A percentile compares a stretch with the other conserved stretches of the same genome.
These are phyloP conservation scores for Paxillus involutus DNA, from an alignment of 768 basidiomycete genomes.

Conservation along the genomic window DNA sequence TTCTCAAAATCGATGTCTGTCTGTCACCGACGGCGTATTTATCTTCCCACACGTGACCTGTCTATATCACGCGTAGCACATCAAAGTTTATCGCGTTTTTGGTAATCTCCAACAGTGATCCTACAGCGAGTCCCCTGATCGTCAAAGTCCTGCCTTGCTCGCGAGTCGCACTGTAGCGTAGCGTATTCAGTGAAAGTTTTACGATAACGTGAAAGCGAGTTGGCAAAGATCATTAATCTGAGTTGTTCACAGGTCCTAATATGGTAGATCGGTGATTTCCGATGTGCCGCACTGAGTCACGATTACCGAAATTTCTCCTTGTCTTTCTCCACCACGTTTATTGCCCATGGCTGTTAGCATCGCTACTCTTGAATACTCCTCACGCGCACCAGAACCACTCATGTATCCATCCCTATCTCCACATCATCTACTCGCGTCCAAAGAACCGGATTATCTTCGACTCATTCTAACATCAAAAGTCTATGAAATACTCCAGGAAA, in stretches of 20 bases:
- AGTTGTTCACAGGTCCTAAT: too few species aligned
- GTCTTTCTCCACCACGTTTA: not conserved
- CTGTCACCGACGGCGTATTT: constrained; percentile 3
- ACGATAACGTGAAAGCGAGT: too few species aligned
- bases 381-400: constrained; percentile 64
- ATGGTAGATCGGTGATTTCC: too few species aligned
- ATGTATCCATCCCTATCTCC: constrained; percentile 64
- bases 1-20: not conserved
- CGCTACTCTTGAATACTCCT: constrained; percentile 67
- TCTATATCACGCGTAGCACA: constrained; percentile 4
- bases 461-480: constrained; percentile 89
- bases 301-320: not conserved
- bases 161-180: too few species aligned
- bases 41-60: constrained; percentile 29
- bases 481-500: constrained; percentile 86
- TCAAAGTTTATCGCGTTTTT: constrained; percentile 3
- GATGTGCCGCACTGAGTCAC: too few species aligned
- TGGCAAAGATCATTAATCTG: too few species aligned
- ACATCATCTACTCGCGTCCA: constrained; percentile 62
- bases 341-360: constrained; percentile 29
- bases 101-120: not conserved
- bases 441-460: constrained; percentile 83
- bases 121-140: not conserved
- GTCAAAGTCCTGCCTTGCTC: not conserved
- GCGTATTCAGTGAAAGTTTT: too few species aligned